Percentiles rank a stretch among this genome's conserved stretches.
Evolutionary conservation across 495 filamentous ascomycete species (phyloP).

Genomic region (Pyrenula massariospora): DNA sequence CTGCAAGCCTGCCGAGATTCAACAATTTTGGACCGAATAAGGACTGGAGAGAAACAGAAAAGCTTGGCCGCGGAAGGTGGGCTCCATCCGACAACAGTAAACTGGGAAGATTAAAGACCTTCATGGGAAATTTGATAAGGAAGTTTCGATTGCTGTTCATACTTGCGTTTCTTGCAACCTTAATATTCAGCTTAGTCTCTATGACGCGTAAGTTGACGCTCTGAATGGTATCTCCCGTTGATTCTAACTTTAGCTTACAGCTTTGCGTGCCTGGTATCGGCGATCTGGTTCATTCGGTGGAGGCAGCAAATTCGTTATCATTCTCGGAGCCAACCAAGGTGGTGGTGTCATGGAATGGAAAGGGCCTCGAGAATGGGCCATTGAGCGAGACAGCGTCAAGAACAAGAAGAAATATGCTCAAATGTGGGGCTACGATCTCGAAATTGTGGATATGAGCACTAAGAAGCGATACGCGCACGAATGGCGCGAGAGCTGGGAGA

Average conservation of each 20-base stretch:
- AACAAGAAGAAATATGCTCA: slow-evolving; percentile 86
- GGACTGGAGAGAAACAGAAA: slow-evolving; percentile 67
- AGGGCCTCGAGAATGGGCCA: slow-evolving; percentile 92
- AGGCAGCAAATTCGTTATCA: slow-evolving; percentile 85
- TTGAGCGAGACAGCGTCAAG: slow-evolving; percentile 87
- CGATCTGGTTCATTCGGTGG: slow-evolving; percentile 55
- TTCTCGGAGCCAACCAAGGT: slow-evolving; percentile 85
- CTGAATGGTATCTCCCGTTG: background rate
- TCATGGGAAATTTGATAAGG: slow-evolving; percentile 29
- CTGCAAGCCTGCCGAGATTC: slow-evolving; percentile 64
- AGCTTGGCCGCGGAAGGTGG: slow-evolving; percentile 42
- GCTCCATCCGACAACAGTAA: slow-evolving; percentile 16
- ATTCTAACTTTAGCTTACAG: no score
- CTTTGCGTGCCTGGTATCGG: slow-evolving; percentile 35
- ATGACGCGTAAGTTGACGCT: slow-evolving; percentile 33
- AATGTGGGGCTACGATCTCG: slow-evolving; percentile 89
- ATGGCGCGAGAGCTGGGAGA: slow-evolving; percentile 99
- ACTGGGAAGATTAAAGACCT: slow-evolving; percentile 16
- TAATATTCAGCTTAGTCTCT: slow-evolving; percentile 52
- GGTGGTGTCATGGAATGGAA: slow-evolving; percentile 99
- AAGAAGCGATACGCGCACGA: slow-evolving; percentile 98
- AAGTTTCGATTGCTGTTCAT: slow-evolving; percentile 36
- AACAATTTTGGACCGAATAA: slow-evolving; percentile 20
- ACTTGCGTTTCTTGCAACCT: slow-evolving; percentile 44
- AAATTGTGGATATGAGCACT: slow-evolving; percentile 94